These are phyloP conservation scores for Rhodotorula sp. DNA, from an alignment of 1,284 basidiomycete genomes.

Conservation along the genomic window DNA sequence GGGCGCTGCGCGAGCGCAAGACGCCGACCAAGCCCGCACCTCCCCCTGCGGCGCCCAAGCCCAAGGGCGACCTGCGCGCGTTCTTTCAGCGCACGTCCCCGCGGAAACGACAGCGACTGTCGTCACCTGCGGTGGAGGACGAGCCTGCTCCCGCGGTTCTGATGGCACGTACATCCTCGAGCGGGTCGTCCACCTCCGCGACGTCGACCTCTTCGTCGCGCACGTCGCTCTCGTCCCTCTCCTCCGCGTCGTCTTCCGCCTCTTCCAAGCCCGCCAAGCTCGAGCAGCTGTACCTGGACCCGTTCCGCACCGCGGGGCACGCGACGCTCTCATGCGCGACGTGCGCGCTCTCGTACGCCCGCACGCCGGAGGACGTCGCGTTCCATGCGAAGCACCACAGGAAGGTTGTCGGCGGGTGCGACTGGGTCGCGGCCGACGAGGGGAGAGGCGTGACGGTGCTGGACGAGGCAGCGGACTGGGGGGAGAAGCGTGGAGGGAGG, in stretches of 20 bases:
- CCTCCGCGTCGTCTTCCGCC: slow-evolving; percentile 35
- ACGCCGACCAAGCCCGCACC: not conserved
- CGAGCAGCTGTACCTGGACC: slow-evolving; percentile 42
- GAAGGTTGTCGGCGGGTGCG: slow-evolving; percentile 51
- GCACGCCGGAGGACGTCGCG: slow-evolving; percentile 51
- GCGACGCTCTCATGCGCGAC: slow-evolving; percentile 48
- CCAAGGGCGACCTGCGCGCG: slow-evolving; percentile 13
- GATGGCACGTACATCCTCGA: not conserved
- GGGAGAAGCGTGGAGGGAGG: slow-evolving; percentile 42
- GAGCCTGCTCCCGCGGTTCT: not conserved
- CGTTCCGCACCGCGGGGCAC: slow-evolving; percentile 33
- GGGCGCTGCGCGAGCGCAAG: not conserved
- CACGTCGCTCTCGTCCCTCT: not conserved
- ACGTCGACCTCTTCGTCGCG: not conserved
- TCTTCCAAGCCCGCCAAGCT: slow-evolving; percentile 33
- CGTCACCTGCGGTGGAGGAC: not conserved
- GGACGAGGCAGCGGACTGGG: slow-evolving; percentile 45
- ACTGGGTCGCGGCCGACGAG: slow-evolving; percentile 47
- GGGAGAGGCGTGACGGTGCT: slow-evolving; percentile 32
- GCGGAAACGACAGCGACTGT: not conserved
- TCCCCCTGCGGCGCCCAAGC: not conserved
- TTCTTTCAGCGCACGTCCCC: slow-evolving; percentile 20
- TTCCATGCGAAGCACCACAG: slow-evolving; percentile 53
- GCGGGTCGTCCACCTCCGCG: not conserved
- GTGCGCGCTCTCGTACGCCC: slow-evolving; percentile 54